These are phyloP conservation scores for Zalerion maritima DNA, from an alignment of 495 filamentous ascomycete species.

Conservation along the genomic window DNA sequence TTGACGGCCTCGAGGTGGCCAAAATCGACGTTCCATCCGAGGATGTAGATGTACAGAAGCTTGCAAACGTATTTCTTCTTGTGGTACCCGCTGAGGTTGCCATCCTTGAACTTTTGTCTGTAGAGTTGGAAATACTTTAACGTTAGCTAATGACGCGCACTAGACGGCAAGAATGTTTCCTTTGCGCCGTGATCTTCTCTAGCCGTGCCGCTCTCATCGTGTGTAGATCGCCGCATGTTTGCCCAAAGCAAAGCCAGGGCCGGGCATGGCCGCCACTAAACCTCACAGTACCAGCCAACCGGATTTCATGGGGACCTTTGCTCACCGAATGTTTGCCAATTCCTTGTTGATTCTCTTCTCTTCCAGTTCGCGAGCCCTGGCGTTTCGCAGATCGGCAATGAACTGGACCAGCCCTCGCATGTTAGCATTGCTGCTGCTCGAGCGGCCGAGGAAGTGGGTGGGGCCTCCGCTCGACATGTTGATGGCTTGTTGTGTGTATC, in stretches of 20 bases:
- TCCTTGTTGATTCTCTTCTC: constrained; percentile 99
- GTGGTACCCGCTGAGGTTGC: constrained; percentile 83
- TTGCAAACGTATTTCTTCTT: constrained; percentile 99
- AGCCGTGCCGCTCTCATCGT: too few species aligned
- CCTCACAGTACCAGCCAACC: too few species aligned
- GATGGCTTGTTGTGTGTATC: constrained; percentile 10
- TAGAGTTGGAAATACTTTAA: constrained; percentile 11
- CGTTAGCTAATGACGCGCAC: constrained; percentile 5
- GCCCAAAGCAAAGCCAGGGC: too few species aligned
- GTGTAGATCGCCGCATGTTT: too few species aligned
- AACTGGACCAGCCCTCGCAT: constrained; percentile 90
- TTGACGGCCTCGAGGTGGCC: constrained; percentile 97
- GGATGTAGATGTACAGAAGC: constrained; percentile 97
- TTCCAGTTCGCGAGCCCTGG: constrained; percentile 85
- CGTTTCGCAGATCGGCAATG: constrained; percentile 93
- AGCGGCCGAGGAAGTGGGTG: constrained; percentile 45
- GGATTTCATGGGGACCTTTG: too few species aligned
- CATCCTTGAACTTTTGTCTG: constrained; percentile 74
- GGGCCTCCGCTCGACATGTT: constrained; percentile 40
- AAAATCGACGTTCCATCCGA: constrained; percentile 98
- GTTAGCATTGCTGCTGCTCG: constrained; percentile 47
- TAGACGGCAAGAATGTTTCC: constrained; percentile 1
- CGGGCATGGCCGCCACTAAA: too few species aligned
- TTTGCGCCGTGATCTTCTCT: neutral
- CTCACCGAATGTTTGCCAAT: constrained; percentile 83